phyloP scores from a whole-genome alignment of 345 rosid species.

The Erodium maritimum region DNA sequence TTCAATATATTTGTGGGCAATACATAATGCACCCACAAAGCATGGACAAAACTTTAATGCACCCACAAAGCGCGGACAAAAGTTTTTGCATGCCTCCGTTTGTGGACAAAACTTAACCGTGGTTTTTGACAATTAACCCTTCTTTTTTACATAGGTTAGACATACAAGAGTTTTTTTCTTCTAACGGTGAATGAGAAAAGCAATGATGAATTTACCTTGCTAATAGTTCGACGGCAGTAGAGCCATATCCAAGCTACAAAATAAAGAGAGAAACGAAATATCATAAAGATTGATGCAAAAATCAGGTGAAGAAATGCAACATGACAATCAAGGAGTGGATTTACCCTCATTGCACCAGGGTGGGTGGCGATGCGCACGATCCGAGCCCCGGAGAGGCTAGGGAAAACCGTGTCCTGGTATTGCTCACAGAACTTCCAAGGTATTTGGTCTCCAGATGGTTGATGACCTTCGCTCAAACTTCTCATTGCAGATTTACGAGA shows the following conservation, averaged over 20 bases:
- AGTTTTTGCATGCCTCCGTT: no score
- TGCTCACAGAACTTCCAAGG: constrained; percentile 98
- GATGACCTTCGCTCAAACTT: constrained; percentile 71
- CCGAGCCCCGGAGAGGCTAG: constrained; percentile 91
- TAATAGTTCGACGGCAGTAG: constrained; percentile 79
- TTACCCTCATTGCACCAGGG: constrained; percentile 92
- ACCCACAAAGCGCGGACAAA: no score
- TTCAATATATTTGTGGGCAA: no score
- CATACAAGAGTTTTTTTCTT: no score
- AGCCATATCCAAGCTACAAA: constrained; percentile 93
- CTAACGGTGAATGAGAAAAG: neutral
- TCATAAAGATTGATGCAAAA: constrained; percentile 9
- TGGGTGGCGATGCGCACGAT: constrained; percentile 96
- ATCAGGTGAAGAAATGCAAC: constrained; percentile 2
- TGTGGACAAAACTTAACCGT: no score
- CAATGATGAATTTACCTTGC: constrained; percentile 41
- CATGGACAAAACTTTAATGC: no score
- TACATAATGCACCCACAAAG: no score
- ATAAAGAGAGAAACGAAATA: neutral
- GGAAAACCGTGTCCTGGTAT: constrained; percentile 68
- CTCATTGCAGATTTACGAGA: constrained; percentile 65
- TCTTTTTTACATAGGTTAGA: no score
- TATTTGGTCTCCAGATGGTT: constrained; percentile 91
- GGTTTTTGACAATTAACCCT: no score
- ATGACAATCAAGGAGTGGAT: neutral